Evolutionary conservation across 345 rosid genomes (phyloP).

Genomic region (Moricandia moricandioides): DNA sequence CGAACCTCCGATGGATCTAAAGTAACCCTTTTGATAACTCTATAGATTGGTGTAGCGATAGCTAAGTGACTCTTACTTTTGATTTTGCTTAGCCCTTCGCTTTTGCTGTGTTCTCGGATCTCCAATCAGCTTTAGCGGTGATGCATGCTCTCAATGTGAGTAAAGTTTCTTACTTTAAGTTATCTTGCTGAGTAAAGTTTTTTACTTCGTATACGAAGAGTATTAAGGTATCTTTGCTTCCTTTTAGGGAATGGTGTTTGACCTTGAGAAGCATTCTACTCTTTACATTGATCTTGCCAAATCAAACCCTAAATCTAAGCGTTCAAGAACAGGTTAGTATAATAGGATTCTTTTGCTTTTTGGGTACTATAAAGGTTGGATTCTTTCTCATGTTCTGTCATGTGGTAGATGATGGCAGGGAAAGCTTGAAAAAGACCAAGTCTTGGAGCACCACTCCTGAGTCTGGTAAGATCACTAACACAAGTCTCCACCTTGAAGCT

Average conservation of each 20-base stretch:
- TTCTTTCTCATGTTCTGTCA: not conserved
- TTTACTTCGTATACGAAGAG: not conserved
- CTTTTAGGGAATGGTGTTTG: conserved; percentile 78
- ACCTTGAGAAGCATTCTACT: conserved; percentile 82
- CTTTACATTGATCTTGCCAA: conserved; percentile 82
- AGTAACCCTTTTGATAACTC: conserved; percentile 2
- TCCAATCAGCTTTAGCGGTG: conserved; percentile 68
- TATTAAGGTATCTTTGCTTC: not conserved
- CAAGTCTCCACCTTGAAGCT: conserved; percentile 2
- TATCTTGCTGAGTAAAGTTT: not conserved
- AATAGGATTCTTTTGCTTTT: conserved; percentile 2
- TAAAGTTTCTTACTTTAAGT: not conserved
- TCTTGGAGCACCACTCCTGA: conserved; percentile 42
- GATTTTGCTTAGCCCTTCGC: conserved; percentile 63
- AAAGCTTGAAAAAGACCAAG: conserved; percentile 26
- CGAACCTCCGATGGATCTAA: conserved; percentile 49
- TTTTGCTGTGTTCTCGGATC: conserved; percentile 75
- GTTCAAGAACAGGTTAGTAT: conserved; percentile 57
- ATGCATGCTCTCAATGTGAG: conserved; percentile 83
- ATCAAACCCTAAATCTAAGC: conserved; percentile 86
- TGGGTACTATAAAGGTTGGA: not conserved
- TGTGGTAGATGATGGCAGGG: conserved; percentile 24
- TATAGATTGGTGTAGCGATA: not conserved
- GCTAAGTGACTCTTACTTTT: conserved; percentile 10
- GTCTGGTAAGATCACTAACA: conserved; percentile 49